A percentile compares a stretch with the other conserved stretches of the same genome.
phyloP scores from a whole-genome alignment of 805 yeast species.

The Candida sithepensis region DNA sequence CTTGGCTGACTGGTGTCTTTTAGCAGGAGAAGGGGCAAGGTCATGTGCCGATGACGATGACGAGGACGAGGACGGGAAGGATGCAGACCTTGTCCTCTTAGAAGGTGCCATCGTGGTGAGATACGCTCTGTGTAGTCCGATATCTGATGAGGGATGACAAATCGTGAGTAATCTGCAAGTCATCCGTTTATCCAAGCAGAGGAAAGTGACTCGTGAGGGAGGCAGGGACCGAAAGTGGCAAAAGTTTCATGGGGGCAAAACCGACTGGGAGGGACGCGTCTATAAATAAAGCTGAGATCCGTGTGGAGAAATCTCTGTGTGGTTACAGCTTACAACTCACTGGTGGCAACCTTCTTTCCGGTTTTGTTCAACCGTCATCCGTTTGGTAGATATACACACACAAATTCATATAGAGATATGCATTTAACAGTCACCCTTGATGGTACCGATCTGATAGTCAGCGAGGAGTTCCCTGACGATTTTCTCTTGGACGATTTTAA shows the following conservation, averaged over 20 bases:
- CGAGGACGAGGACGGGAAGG: too few relatives aligned
- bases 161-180: not conserved
- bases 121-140: not conserved
- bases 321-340: too few relatives aligned
- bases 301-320: too few relatives aligned
- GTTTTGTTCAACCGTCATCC: not conserved
- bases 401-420: conserved; percentile 32
- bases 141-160: not conserved
- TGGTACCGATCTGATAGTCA: conserved; percentile 43
- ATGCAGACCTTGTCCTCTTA: not conserved
- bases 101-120: not conserved
- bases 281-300: not conserved
- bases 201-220: not conserved
- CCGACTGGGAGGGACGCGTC: not conserved
- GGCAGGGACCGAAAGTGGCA: not conserved
- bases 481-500: conserved; percentile 64
- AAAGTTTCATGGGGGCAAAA: conserved; percentile 1
- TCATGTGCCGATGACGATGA: not conserved
- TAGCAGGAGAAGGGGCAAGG: not conserved
- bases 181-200: not conserved
- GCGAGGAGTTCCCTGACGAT: conserved; percentile 63
- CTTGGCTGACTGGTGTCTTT: not conserved
- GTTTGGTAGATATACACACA: not conserved
- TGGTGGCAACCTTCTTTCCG: too few relatives aligned
- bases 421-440: conserved; percentile 49